These are phyloP conservation scores for Eleusine coracana DNA, from an alignment of 176 grass and related monocot genomes.

Conservation along the genomic window DNA sequence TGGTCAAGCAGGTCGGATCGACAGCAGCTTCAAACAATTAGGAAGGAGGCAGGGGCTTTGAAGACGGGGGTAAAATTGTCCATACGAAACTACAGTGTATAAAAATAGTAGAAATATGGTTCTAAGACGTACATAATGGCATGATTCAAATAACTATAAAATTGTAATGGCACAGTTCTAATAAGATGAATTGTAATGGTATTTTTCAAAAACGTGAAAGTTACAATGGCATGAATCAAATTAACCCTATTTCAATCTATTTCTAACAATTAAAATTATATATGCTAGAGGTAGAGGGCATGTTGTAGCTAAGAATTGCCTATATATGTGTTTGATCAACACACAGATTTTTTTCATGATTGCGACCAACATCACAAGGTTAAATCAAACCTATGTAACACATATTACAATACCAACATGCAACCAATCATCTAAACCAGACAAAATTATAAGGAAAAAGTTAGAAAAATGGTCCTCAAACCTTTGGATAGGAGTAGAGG, in stretches of 20 bases:
- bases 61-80: no score
- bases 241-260: background rate
- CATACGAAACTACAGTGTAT: no score
- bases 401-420: background rate
- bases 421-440: background rate
- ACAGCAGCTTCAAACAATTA: no score
- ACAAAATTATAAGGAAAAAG: background rate
- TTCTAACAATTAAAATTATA: background rate
- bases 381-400: background rate
- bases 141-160: no score
- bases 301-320: background rate
- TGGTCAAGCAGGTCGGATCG: no score
- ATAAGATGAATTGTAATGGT: no score
- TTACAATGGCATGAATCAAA: no score
- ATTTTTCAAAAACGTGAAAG: no score
- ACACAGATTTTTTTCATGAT: background rate
- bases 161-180: no score
- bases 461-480: slow-evolving; percentile 18
- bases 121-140: no score
- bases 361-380: background rate
- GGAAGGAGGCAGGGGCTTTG: no score
- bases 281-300: background rate
- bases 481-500: slow-evolving; percentile 94
- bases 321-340: background rate
- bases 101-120: no score